These are phyloP conservation scores for Coccomyxa sp. DNA, from an alignment of 139 green algal genomes.

Conservation along the genomic window DNA sequence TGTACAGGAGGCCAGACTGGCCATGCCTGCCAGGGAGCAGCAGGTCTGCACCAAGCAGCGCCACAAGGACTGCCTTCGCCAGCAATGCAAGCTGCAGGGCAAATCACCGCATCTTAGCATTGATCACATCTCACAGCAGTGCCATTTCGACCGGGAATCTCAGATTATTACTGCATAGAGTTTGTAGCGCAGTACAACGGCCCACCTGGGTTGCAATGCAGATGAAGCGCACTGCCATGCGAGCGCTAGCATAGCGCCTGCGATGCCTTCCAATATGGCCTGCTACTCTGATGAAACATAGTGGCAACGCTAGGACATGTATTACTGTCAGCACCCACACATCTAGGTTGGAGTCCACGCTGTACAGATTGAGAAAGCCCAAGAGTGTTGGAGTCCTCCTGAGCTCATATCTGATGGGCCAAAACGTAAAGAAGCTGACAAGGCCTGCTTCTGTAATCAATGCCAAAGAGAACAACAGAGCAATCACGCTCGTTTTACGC, in stretches of 20 bases:
- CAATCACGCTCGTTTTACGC: too few species aligned
- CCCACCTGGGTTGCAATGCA: too few species aligned
- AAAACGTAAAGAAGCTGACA: constrained; percentile 21
- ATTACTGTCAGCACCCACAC: constrained; percentile 34
- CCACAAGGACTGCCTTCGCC: constrained; percentile 51
- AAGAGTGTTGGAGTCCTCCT: background rate
- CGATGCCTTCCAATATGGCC: constrained; percentile 6
- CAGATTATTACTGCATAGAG: too few species aligned
- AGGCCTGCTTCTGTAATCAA: background rate
- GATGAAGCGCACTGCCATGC: background rate
- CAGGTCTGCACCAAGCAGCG: constrained; percentile 36
- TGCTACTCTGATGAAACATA: constrained; percentile 6
- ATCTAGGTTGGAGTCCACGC: constrained; percentile 46
- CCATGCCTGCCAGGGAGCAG: constrained; percentile 19
- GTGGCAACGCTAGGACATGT: constrained; percentile 5
- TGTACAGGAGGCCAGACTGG: constrained; percentile 31
- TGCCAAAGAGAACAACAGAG: background rate
- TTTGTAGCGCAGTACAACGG: too few species aligned
- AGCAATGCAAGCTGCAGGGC: constrained; percentile 43
- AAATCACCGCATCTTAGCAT: too few species aligned
- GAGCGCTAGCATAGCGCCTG: background rate
- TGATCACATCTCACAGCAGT: too few species aligned
- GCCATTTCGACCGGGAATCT: too few species aligned
- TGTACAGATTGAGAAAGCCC: constrained; percentile 28
- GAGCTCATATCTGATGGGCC: constrained; percentile 29